Base-by-base conservation (phyloP, 305 asterid genomes). In the Rubia occidens region DNA sequence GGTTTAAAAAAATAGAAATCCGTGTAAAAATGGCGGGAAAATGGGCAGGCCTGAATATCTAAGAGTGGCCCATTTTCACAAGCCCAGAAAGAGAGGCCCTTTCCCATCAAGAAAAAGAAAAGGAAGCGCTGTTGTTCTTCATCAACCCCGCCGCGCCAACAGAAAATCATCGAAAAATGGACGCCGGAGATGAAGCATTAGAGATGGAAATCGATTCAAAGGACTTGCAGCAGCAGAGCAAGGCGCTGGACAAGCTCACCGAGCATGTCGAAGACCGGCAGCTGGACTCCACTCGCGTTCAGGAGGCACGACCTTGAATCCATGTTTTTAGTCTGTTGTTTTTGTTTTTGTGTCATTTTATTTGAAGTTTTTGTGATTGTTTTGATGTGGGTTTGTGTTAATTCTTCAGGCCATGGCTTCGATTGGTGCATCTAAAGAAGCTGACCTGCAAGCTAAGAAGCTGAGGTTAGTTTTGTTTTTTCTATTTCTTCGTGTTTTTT, bases 251-350 rank as follows among this genome's bases (percentile, higher is more conserved):
- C 74, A 93, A 93, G 75, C 97, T 93, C 58, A 90, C 98, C 26
- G 97, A 93, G 75, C 95, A 95, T 72, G 98, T 93, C 67, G 98
- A 93, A 85, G 98, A 93, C 85, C 97, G 97, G 69, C 97, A 93
- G 76, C 97, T 90, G 68, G 92, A 93, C 76, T 93, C 98, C 11
- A 90, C 96, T 61, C 83, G 98, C 73, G 98, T 93, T 68, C 98
- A 93, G 79, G 90, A 89, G 83, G 95, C 89, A 58, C 24, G 24
- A 10, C 21, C 14, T 17, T 58, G n/a, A 9, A 2, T 37, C 35
- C 54, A 21, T 26, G 15, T 14, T 29, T 62, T 13, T 15, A 18
- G 14, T 26, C 11, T 20, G 35, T 6, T 64, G 35, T 5, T 26
- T 56, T 20, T 67, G 3, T n/a, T 6, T 7, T 64, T 0, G 35